A percentile compares a stretch with the other conserved stretches of the same genome.
Conservation (phyloP, 192 early-diverging fungal species). For the Coemansia sp. region DNA sequence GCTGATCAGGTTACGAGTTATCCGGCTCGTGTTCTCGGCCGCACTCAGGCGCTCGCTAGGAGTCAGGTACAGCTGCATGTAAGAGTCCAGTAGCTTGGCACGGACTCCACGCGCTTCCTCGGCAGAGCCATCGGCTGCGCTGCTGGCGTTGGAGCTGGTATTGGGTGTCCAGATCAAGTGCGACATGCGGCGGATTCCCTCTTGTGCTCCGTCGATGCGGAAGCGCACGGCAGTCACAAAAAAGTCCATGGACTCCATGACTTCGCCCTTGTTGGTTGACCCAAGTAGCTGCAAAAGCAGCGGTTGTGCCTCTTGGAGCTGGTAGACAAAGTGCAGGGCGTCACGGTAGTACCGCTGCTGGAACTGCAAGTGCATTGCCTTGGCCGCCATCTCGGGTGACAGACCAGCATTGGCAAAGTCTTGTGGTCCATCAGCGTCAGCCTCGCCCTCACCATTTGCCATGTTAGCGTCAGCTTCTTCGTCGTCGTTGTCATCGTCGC, state of each 20-base stretch:
- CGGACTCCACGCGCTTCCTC: conserved; percentile 76
- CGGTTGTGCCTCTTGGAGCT: conserved; percentile 77
- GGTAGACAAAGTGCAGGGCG: conserved; percentile 83
- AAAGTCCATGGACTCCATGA: conserved; percentile 95
- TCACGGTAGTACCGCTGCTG: conserved; percentile 83
- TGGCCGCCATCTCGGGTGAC: conserved; percentile 58
- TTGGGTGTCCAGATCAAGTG: conserved; percentile 90
- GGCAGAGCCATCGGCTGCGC: conserved; percentile 21
- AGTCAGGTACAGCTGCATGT: conserved; percentile 77
- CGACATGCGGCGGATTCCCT: conserved; percentile 91
- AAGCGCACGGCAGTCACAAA: conserved; percentile 84
- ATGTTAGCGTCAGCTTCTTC: conserved; percentile 22
- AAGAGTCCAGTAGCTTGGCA: conserved; percentile 77
- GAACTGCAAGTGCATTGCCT: conserved; percentile 58
- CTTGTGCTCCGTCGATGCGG: conserved; percentile 80
- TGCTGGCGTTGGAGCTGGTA: conserved; percentile 42
- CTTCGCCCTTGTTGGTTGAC: conserved; percentile 90
- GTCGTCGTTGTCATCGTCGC: conserved; percentile 14
- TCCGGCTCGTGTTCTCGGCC: conserved; percentile 57
- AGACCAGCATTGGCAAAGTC: conserved; percentile 42
- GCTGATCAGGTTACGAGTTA: conserved; percentile 62
- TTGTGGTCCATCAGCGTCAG: conserved; percentile 42
- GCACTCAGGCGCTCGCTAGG: conserved; percentile 46
- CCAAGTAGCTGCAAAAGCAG: conserved; percentile 82
- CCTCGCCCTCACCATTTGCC: conserved; percentile 23